phyloP scores from a whole-genome alignment of 2,329 filamentous ascomycete species.

The Pseudocercospora macadamiae region DNA sequence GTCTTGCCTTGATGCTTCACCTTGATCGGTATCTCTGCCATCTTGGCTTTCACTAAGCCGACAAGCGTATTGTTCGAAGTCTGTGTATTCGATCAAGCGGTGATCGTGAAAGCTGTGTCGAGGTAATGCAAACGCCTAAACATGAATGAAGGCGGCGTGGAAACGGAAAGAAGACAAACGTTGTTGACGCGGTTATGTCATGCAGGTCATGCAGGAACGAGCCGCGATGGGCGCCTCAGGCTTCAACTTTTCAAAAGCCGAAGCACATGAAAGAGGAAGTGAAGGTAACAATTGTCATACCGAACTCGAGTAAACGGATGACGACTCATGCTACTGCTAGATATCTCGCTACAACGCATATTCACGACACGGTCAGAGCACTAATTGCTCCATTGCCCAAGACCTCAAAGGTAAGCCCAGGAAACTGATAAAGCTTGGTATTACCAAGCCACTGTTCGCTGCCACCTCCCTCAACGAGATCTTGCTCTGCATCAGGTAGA shows the following conservation, averaged over 20 bases:
- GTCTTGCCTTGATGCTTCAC: constrained; percentile 96
- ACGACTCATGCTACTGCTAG: too few species aligned
- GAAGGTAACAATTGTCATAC: too few species aligned
- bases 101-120: background rate
- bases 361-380: constrained; percentile 65
- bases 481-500: constrained; percentile 38
- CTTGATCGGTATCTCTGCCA: constrained; percentile 56
- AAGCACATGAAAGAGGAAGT: too few species aligned
- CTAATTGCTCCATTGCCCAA: constrained; percentile 89
- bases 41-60: constrained; percentile 17
- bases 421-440: constrained; percentile 90
- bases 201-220: constrained; percentile 6
- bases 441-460: constrained; percentile 63
- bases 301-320: too few species aligned
- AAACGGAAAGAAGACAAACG: constrained; percentile 5
- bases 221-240: too few species aligned
- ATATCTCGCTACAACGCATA: background rate
- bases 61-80: background rate
- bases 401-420: constrained; percentile 92
- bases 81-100: background rate
- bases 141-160: background rate
- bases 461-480: constrained; percentile 49
- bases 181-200: background rate
- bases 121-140: too few species aligned
- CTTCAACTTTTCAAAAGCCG: too few species aligned